Evolutionary conservation across 148 eudicot species (phyloP), one percentile per base, ranked within the genome.

Genomic region (Cornus suecica): DNA sequence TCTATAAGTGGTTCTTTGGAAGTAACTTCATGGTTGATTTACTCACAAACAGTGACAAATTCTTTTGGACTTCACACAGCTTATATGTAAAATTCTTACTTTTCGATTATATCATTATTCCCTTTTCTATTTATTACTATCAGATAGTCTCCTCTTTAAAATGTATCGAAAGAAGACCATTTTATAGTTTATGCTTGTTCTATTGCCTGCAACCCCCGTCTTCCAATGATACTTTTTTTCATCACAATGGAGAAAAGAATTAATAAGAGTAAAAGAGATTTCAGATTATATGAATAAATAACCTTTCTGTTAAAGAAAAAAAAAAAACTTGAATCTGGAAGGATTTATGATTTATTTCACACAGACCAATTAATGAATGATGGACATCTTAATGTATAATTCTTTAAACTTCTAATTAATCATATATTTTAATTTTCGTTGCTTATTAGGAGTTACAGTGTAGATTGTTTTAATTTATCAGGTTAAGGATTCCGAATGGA

Each of bases 401-500:
- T 48, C 3, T 16, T 48, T 48, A 18, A 48, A 7, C 11, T 25
- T 13, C 14, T 32, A 64, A 31, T 23, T n/a, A 34, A 30, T 72
- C 28, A 26, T 22, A 25, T 73, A 32, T 42, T 73, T 29, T n/a
- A 4, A 60, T 13, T n/a, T 7, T 15, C 22, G 23, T 31, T 31
- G 18, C 31, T 73, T 28, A 23, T 73, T 73, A 31, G n/a, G 31
- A 6, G 58, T 74, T 80, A 22, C 16, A 69, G 26, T 48, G 10
- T 29, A 9, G 2, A 14, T n/a, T 69, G 11, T 31, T 14, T 14
- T 62, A 9, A 32, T 34, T 72, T 15, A 56, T 29, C 65, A 90
- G 94, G 83, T 84, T 72, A 68, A 37, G 41, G 42, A 76, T 32
- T 14, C n/a, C 16, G 10, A 74, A 54, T 2, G 34, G 52, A 75